These are phyloP conservation scores for Candida corydali DNA, from an alignment of 805 yeast genomes.

Conservation along the genomic window DNA sequence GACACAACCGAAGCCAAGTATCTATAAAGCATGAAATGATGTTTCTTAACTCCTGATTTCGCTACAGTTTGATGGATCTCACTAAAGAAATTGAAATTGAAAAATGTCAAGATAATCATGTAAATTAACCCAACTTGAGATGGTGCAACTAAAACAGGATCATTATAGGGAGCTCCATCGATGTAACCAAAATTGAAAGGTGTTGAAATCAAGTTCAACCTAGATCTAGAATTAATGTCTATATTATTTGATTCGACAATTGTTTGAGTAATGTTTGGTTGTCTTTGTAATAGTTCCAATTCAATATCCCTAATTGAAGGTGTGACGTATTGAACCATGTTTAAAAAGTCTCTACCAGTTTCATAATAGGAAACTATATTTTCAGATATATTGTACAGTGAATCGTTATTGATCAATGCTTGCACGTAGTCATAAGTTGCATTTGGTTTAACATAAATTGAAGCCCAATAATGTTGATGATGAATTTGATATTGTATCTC, in stretches of 20 bases:
- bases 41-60: conserved; percentile 35
- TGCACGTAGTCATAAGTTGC: conserved; percentile 38
- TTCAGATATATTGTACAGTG: conserved; percentile 23
- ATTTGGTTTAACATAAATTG: conserved; percentile 48
- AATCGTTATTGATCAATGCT: conserved; percentile 37
- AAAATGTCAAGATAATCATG: conserved; percentile 66
- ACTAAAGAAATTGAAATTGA: conserved; percentile 60
- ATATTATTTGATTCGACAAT: conserved; percentile 1
- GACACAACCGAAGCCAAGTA: conserved; percentile 45
- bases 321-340: conserved; percentile 38
- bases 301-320: conserved; percentile 41
- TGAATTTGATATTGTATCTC: conserved; percentile 44
- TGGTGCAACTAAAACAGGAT: conserved; percentile 58
- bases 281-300: conserved; percentile 21
- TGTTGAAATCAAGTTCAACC: conserved; percentile 12
- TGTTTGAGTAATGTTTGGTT: conserved; percentile 19
- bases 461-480: conserved; percentile 60
- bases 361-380: conserved; percentile 47
- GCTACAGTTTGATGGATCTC: conserved; percentile 51
- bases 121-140: conserved; percentile 73
- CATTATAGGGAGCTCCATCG: conserved; percentile 50
- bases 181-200: conserved; percentile 30
- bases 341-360: conserved; percentile 58
- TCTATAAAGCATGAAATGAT: conserved; percentile 51
- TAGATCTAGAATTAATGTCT: conserved; percentile 12